Evolutionary conservation across 345 rosid genomes (phyloP), one percentile per base, ranked within the genome.

Genomic region (Iberis pinnata): DNA sequence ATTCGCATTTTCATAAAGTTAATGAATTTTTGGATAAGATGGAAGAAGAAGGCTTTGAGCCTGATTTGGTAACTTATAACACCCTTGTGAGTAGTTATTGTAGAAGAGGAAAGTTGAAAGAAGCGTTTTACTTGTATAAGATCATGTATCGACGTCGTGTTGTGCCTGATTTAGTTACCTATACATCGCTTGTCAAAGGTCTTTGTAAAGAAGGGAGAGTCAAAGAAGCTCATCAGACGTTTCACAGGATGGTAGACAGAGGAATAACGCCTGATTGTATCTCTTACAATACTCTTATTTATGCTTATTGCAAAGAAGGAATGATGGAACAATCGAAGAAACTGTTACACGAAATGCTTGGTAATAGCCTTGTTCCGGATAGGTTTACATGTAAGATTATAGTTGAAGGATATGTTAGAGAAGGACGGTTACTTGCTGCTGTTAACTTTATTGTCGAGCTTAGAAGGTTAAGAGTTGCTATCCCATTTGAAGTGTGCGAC

Each of bases 31-130:
- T 90, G 66, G 96, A 90, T 76, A 82, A 71, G 73, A 84, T 90
- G 84, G 98, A 90, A 58, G 98, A 90, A 68, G 96, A 87, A 76
- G 98, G 96, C 0, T 90, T 87, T 60, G 89, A 79, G 64, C 95
- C 88, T 0, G 96, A 90, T 71, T 63, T 84, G 51, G 96, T 90
- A 31, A 84, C 98, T 4, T 90, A 87, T 53, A 90, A 90, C 42
- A 87, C 95, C 0, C 49, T 90, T 67, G 78, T 90, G 27, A 64
- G 74, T 75, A 78, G 87, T 72, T 90, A 82, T 53, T 90, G 95
- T 67, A 60, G 75, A 49, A 76, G 74, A 60, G 80, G 88, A 44
- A 82, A 73, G 64, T 61, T 90, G 72, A 67, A 63, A 54, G 87
- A 87, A 44, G 96, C 96, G 12, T 87, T 86, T 75, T 75, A 82